Evolutionary conservation across 371 early-diverging fungal genomes (phyloP).

Genomic region (Mortierella sp.): DNA sequence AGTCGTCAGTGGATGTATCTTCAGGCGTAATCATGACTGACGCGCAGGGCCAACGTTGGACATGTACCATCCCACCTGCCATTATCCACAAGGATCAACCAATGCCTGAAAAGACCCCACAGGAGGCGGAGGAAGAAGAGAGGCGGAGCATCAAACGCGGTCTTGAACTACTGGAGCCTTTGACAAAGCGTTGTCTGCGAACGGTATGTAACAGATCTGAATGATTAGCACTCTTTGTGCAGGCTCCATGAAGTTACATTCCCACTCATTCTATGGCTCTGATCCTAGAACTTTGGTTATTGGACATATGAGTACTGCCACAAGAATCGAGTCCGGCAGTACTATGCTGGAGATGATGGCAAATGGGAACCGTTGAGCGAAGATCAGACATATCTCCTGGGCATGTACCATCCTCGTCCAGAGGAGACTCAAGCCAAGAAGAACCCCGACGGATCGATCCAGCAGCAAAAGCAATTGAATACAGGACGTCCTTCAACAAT

Average conservation of each 20-base stretch:
- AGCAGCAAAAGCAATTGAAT: slow-evolving; percentile 33
- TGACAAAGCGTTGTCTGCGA: slow-evolving; percentile 63
- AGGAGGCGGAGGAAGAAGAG: slow-evolving; percentile 52
- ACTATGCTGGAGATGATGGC: slow-evolving; percentile 56
- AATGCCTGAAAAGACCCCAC: slow-evolving; percentile 24
- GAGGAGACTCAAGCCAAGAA: slow-evolving; percentile 15
- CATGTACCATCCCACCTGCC: slow-evolving; percentile 59
- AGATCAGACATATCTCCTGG: slow-evolving; percentile 11
- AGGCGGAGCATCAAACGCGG: slow-evolving; percentile 64
- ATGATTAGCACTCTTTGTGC: no score
- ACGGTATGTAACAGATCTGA: slow-evolving; percentile 32
- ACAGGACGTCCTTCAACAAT: slow-evolving; percentile 2
- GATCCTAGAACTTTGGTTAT: slow-evolving; percentile 64
- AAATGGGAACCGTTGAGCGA: slow-evolving; percentile 21
- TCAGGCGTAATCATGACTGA: slow-evolving; percentile 58
- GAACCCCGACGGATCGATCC: slow-evolving; percentile 16
- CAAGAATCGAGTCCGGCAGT: slow-evolving; percentile 75
- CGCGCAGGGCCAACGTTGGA: slow-evolving; percentile 60
- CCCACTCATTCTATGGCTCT: slow-evolving; percentile 9
- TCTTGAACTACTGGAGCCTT: slow-evolving; percentile 66
- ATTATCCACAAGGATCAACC: slow-evolving; percentile 18
- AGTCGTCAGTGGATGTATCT: not conserved
- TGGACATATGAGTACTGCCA: slow-evolving; percentile 90
- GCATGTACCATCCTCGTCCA: slow-evolving; percentile 12
- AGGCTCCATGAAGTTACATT: no score